phyloP scores from a whole-genome alignment of 2,329 filamentous ascomycete genomes.

The Nemania bipapillata region DNA sequence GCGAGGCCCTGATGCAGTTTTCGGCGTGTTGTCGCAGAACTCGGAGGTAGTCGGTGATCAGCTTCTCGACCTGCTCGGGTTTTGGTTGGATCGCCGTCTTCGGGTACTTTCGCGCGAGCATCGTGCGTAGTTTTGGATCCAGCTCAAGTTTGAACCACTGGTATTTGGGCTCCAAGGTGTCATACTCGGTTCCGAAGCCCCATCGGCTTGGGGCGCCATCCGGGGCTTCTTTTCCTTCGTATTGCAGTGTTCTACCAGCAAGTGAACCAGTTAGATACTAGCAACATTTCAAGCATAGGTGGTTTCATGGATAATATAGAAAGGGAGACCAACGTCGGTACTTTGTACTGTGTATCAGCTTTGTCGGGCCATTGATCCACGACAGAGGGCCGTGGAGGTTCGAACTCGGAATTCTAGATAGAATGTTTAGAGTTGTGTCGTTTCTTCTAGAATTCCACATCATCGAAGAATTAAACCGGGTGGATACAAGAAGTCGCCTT shows the following conservation, averaged over 20 bases:
- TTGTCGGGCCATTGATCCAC: background rate
- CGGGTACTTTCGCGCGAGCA: background rate
- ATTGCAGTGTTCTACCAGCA: background rate
- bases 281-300: background rate
- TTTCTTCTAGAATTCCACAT: too few relatives aligned
- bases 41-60: background rate
- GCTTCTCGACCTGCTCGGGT: background rate
- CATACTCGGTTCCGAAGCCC: background rate
- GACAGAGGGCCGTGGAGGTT: background rate
- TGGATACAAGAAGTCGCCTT: background rate
- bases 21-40: background rate
- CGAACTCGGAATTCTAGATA: background rate
- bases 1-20: background rate
- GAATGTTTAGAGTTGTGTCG: background rate
- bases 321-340: background rate
- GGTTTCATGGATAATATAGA: background rate
- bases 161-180: background rate
- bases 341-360: background rate
- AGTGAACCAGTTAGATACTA: background rate
- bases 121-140: background rate
- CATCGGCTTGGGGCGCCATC: background rate
- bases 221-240: background rate
- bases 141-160: background rate
- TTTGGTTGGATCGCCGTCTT: background rate
- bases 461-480: background rate